A percentile compares a stretch with the other conserved stretches of the same genome.
phyloP scores from a whole-genome alignment of 257 asterid genomes.

The Solanum dulcamara region DNA sequence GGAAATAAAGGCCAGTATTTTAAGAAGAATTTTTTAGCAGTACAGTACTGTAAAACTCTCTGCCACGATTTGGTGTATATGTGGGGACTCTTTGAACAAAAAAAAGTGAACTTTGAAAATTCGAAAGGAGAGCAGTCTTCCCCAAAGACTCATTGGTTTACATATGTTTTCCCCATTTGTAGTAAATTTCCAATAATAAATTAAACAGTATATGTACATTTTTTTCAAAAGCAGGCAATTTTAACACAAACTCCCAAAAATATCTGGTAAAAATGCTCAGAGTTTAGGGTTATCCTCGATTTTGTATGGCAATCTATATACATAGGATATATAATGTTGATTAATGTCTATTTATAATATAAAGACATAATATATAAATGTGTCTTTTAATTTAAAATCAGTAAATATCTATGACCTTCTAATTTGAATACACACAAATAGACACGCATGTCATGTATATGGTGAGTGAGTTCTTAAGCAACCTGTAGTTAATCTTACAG shows the following conservation, averaged over 20 bases:
- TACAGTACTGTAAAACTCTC: background rate
- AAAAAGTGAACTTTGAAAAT: background rate
- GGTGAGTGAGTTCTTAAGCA: background rate
- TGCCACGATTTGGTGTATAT: background rate
- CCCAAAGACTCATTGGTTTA: background rate
- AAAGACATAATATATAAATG: too few relatives aligned
- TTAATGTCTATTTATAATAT: too few relatives aligned
- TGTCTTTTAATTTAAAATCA: background rate
- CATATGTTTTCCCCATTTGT: background rate
- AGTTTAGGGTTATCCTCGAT: background rate
- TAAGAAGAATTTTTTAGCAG: background rate
- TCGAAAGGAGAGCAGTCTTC: background rate
- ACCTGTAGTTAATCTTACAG: background rate
- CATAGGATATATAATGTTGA: too few relatives aligned
- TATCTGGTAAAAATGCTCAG: background rate
- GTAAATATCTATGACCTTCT: background rate
- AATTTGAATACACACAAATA: accelerated
- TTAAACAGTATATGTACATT: background rate
- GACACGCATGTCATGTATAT: accelerated
- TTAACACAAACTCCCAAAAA: background rate
- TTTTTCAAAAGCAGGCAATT: background rate
- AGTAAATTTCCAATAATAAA: background rate
- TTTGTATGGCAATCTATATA: too few relatives aligned
- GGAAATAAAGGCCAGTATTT: background rate
- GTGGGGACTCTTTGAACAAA: background rate